These are phyloP conservation scores for Pseudogymnoascus sp. DNA, from an alignment of 2,329 filamentous ascomycete species.

Conservation along the genomic window DNA sequence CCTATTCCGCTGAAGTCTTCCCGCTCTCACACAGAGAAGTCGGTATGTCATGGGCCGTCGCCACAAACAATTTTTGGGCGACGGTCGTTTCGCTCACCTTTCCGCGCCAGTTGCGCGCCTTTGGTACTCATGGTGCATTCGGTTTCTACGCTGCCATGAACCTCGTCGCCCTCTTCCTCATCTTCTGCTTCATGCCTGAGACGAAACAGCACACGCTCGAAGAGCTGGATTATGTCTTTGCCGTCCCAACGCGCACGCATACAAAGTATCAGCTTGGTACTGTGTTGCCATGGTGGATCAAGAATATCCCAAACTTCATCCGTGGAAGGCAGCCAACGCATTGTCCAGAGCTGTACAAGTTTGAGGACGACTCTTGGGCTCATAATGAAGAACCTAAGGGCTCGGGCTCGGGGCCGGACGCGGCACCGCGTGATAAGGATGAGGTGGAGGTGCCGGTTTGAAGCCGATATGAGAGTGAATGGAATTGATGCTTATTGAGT, in stretches of 20 bases:
- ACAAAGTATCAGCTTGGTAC: constrained; percentile 31
- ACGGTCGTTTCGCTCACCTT: constrained; percentile 53
- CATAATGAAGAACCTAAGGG: neutral
- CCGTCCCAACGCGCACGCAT: constrained; percentile 22
- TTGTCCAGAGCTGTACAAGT: constrained; percentile 17
- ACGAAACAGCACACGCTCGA: constrained; percentile 41
- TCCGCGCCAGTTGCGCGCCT: constrained; percentile 22
- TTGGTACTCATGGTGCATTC: constrained; percentile 38
- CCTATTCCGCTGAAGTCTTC: constrained; percentile 56
- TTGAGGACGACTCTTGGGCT: constrained; percentile 16
- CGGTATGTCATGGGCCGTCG: constrained; percentile 56
- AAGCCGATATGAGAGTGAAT: neutral
- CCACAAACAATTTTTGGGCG: constrained; percentile 52
- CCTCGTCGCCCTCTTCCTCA: constrained; percentile 45
- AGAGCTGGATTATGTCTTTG: constrained; percentile 42
- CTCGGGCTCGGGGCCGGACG: neutral
- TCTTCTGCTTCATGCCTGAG: constrained; percentile 50
- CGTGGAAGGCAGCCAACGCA: neutral
- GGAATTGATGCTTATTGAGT: neutral
- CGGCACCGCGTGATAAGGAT: neutral
- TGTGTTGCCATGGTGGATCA: constrained; percentile 56
- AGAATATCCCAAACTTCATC: constrained; percentile 18
- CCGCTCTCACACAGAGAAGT: constrained; percentile 56
- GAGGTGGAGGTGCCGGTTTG: neutral
- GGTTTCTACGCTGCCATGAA: constrained; percentile 50